Evolutionary conservation across 345 rosid species (phyloP), one percentile per base, ranked within the genome.

Genomic region (Corchorus olitorius): DNA sequence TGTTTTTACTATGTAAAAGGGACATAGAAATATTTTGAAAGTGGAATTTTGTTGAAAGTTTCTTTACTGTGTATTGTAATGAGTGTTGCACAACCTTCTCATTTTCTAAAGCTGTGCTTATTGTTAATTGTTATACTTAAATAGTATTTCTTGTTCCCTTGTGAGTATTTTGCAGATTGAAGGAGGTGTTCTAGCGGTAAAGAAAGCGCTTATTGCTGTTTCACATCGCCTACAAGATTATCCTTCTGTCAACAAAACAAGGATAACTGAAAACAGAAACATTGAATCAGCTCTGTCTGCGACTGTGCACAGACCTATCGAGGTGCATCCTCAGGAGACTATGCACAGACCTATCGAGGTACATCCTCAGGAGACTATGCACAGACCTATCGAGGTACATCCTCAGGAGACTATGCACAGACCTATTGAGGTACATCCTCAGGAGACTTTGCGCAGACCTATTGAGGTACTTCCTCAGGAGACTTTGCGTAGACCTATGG

Each of bases 161-260:
- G 66, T 78, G 64, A 65, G 46, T 77, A 22, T 72, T 79, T 66
- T 80, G 82, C 88, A 94, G 98, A 88, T 94, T 60, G 98, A 92
- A 81, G 98, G 98, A 50, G 89, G 72, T 84, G 89, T 86, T 65
- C 77, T 70, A 49, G 87, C 89, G 56, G 94, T 89, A 69, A 91
- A 86, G 85, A 94, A 83, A 84, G 98, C 93, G 43, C 91, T 94
- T 56, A 62, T 92, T 65, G 83, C 89, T 39, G 88, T 92, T 63
- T 91, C 98, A 74, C 84, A 87, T 41, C 71, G 97, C 74, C 91
- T 94, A 79, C 98, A 92, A 89, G 97, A 87, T 55, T 89, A 90
- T 83, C 86, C 86, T 58, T 79, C 80, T 22, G 77, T 64, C 85
- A 88, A 79, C 54, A 89, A 83, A 85, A 63, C 78, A 27, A 79